Evolutionary conservation across 495 filamentous ascomycete species (phyloP), one percentile per base, ranked within the genome.

Genomic region (Penicillium argentinense): DNA sequence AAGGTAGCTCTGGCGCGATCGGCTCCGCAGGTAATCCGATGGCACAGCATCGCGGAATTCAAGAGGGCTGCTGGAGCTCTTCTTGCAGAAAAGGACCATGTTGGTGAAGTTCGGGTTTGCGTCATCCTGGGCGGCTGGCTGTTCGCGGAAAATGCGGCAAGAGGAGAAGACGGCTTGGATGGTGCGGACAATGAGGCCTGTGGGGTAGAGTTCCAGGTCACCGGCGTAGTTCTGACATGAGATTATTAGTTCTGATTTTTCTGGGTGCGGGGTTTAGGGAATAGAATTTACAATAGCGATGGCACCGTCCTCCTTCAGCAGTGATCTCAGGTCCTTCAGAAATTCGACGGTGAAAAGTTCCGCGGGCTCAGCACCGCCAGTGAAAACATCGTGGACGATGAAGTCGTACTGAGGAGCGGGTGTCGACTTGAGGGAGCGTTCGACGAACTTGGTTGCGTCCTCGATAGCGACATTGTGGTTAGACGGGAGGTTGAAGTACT

Each of bases 381-480:
- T 98, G 71, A 98, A 98, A n/a, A 98, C 93, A 56, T 98, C 93
- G 56, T 98, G 93, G 49, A 98, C 74, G 59, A 98, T 91, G 72
- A 95, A 97, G 64, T 96, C 85, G 59, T 85, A 97, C 29, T 76
- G 72, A 12, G 76, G 62, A 24, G 69, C 59, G 3, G 62, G 49
- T 1, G 71, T 46, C 8, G 73, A 67, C 3, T 73, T 59, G 11
- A 71, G 61, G n/a, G 77, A 69, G 3, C 63, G 64, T 28, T 74
- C 57, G 11, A 91, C 88, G 67, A 90, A 96, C 18, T 69, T 66
- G 6, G 89, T 79, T 0, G 92, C 93, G 56, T 98, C 87, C 47
- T 87, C 79, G 52, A 97, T 88, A 47, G 87, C 77, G 23, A 86
- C 74, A 1, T 82, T 89, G 66, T 95, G 88, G 59, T 92, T 90